Conservation (phyloP, 257 asterid species). For the Ilex aquifolium region DNA sequence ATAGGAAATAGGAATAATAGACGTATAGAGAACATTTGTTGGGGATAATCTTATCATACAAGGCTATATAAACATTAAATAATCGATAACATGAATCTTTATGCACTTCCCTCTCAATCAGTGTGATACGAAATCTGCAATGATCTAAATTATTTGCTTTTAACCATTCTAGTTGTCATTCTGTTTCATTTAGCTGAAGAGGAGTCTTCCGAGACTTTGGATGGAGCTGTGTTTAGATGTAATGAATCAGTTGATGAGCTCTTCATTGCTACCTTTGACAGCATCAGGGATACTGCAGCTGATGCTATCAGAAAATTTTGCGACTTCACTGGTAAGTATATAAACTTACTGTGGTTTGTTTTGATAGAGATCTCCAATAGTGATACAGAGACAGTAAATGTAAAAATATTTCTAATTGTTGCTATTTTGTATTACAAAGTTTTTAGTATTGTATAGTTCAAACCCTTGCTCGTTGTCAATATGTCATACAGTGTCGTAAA, state of each 20-base stretch:
- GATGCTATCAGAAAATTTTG: conserved; percentile 60
- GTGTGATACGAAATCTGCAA: background rate
- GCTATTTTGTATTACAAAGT: too few relatives aligned
- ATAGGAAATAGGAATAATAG: background rate
- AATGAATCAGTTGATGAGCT: conserved; percentile 86
- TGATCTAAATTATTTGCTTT: background rate
- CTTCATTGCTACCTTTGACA: conserved; percentile 85
- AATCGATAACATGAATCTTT: too few relatives aligned
- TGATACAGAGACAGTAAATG: background rate
- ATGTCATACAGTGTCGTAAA: too few relatives aligned
- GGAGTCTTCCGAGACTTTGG: conserved; percentile 28
- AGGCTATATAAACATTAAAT: background rate
- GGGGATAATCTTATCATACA: background rate
- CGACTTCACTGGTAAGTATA: conserved; percentile 61
- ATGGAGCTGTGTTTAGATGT: conserved; percentile 34
- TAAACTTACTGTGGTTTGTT: background rate
- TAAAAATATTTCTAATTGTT: too few relatives aligned
- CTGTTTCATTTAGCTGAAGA: conserved; percentile 46
- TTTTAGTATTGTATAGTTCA: too few relatives aligned
- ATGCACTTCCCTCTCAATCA: too few relatives aligned
- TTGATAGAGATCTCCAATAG: background rate
- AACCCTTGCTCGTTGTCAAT: too few relatives aligned
- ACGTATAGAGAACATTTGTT: background rate
- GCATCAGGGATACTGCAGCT: conserved; percentile 74
- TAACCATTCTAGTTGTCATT: background rate